Evolutionary conservation across 148 eudicot species (phyloP), one percentile per base, ranked within the genome.

Genomic region (Vaccinium myrtillus): DNA sequence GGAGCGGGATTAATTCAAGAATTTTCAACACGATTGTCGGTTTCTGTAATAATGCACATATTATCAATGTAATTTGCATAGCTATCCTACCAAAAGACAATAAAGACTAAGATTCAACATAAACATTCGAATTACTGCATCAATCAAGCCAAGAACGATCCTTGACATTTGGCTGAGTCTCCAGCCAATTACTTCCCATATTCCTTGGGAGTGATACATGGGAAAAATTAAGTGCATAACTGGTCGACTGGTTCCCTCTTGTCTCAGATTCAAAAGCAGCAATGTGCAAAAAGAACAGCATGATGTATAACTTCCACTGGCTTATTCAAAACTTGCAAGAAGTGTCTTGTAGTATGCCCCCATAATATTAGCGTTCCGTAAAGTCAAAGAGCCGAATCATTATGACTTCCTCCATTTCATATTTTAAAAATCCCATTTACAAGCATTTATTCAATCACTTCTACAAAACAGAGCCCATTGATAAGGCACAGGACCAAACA

Each of bases 131-230:
- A 9, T 8, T 15, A 23, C 58, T 25, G 6, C 74, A 75, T 75
- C 23, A 46, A 46, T 43, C 53, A 19, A 21, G 59, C 21, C 61
- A 50, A 25, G 80, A 50, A 21, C 23, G 56, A 76, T 76, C 27
- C 32, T 76, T 77, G 59, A 11, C 27, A 49, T 77, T 49, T 78
- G 18, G 53, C 53, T 3, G 36, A 39, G 15, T 39, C 61, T 32
- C 80, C 19, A 25, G 80, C 59, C 80, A 25, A 51, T 77, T 51
- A 39, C 79, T n/a, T 77, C 61, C 36, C 80, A 77, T 6, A 53
- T 53, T 46, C 49, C 59, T 13, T 19, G 39, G 80, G 61, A 21
- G 10, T 77, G n/a, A 14, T 25, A 30, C 56, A 50, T 2, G 8
- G 50, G 19, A 49, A 77, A 75, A 6, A 13, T 5, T 50, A 43